Base-by-base conservation (phyloP, 106 monocot species). In the Chionographis japonica region DNA sequence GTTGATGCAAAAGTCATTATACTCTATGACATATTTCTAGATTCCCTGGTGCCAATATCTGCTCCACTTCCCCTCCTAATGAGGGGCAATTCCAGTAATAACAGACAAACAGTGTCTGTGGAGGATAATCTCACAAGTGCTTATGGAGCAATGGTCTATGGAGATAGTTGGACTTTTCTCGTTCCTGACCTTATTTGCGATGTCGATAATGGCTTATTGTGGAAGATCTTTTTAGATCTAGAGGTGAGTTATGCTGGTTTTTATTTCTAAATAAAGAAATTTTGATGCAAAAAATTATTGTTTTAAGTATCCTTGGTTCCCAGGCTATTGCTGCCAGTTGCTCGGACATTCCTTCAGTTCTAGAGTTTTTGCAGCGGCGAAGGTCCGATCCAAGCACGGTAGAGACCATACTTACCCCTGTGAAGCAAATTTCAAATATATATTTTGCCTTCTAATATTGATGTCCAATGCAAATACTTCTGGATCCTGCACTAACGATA, bases 1-100 rank as follows among this genome's bases (percentile, higher is more conserved):
- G 66, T 98, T 27, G 97, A 92, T 85, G 87, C 97, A 56, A 98
- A 90, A 77, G 92, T 98, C 62, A 84, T 98, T 58, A 82, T 98
- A 77, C 71, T 98, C 12, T 98, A 98, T 71, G 97, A 98, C 41
- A 38, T 98, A 20, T 98, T 87, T 79, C 63, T 87, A 19, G 87
- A 98, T 68, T 90, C 80, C 8, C 63, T 89, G 43, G 72, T 80
- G 37, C 97, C 97, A 49, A 70, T 97, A 70, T 92, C 92, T 67
- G 97, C 97, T 78, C 97, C 97, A 7, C 91, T 98, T 74, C 97
- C 97, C 35, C 86, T 98, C 37, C 76, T 87, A 6, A 52, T 98
- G 63, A 92, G 75, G 68, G 78, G 86, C 14, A 40, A 68, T 20
- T 72, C 71, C 27, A 70, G 36, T 68, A 80, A 35, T 72, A 77